Conservation (phyloP, 106 monocot genomes). For the Triglochin maritima region DNA sequence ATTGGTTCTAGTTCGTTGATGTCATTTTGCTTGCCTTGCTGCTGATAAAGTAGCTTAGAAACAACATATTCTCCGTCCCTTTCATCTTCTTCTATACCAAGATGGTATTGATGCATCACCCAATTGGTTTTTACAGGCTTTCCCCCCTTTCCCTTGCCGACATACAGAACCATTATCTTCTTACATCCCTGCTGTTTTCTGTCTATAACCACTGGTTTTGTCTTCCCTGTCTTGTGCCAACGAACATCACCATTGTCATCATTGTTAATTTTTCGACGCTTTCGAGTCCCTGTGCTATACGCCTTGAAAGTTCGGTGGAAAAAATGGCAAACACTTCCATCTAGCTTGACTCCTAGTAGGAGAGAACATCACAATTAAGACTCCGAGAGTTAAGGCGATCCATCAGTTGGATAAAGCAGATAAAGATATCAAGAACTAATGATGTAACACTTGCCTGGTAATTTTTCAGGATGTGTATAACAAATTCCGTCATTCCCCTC, state of each 20-base stretch:
- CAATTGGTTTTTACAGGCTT: conserved; percentile 89
- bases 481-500: conserved; percentile 91
- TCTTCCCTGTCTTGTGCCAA: conserved; percentile 99
- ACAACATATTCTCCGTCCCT: conserved; percentile 82
- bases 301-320: conserved; percentile 97
- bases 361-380: neutral
- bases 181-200: conserved; percentile 77
- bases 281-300: conserved; percentile 80
- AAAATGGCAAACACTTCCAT: conserved; percentile 89
- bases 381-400: neutral
- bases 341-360: conserved; percentile 70
- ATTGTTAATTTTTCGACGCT: conserved; percentile 72
- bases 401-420: no score
- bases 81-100: conserved; percentile 81
- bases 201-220: conserved; percentile 80
- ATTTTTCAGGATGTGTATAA: conserved; percentile 77
- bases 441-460: conserved; percentile 30
- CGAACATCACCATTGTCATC: conserved; percentile 69
- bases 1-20: conserved; percentile 22
- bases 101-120: conserved; percentile 98
- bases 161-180: conserved; percentile 98
- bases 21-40: conserved; percentile 43
- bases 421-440: neutral
- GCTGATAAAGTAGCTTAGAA: conserved; percentile 91
- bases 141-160: conserved; percentile 44